A percentile compares a stretch with the other conserved stretches of the same genome.
Evolutionary conservation across 345 rosid species (phyloP).

Genomic region (Citrus glauca): DNA sequence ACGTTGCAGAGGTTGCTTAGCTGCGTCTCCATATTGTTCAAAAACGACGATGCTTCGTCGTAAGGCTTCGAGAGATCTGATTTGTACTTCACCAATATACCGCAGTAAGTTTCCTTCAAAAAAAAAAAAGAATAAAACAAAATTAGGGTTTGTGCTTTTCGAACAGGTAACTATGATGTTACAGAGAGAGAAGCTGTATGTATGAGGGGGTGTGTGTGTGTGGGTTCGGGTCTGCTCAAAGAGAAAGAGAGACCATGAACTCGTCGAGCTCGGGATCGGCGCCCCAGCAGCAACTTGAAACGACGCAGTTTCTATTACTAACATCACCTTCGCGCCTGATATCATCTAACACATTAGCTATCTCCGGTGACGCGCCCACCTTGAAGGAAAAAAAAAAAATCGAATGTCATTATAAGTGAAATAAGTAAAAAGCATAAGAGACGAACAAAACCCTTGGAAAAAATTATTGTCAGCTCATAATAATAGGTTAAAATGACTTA

Average conservation of each 20-base stretch:
- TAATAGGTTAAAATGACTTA: too few species aligned
- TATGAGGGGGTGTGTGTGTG: neutral
- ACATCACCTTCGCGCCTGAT: conserved; percentile 30
- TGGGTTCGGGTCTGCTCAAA: conserved; percentile 14
- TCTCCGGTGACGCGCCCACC: conserved; percentile 62
- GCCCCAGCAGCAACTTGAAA: conserved; percentile 27
- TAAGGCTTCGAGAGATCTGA: conserved; percentile 44
- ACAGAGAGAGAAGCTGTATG: neutral
- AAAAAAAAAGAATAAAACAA: neutral
- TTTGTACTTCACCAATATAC: conserved; percentile 40
- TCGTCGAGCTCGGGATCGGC: conserved; percentile 63
- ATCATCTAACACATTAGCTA: conserved; percentile 34
- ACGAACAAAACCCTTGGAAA: neutral
- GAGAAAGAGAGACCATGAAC: conserved; percentile 45
- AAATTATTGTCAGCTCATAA: neutral
- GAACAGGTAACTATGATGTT: neutral
- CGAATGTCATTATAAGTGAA: neutral
- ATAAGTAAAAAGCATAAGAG: neutral
- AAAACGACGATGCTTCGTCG: conserved; percentile 44
- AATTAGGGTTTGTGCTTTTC: conserved; percentile 21
- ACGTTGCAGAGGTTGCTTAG: conserved; percentile 39
- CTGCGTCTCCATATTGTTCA: conserved; percentile 40
- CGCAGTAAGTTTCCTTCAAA: conserved; percentile 39
- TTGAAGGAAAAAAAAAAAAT: conserved; percentile 7
- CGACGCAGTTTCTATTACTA: conserved; percentile 4